These are phyloP conservation scores for Chondrus crispus DNA, from an alignment of 23 red algal genomes.

Conservation along the genomic window DNA sequence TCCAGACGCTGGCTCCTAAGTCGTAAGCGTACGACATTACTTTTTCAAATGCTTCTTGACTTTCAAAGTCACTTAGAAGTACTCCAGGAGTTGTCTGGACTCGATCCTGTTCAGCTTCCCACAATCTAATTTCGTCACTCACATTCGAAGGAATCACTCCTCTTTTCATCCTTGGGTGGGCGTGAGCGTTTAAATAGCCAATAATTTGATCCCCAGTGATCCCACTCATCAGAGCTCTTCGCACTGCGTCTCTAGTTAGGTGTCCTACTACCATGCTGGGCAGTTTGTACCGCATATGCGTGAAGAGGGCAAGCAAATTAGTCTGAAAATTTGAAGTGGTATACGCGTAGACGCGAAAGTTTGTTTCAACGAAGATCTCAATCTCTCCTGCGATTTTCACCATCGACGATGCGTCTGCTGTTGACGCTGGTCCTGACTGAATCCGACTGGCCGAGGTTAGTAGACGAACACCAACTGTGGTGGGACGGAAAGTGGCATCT, in stretches of 20 bases:
- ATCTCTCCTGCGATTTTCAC: constrained; percentile 56
- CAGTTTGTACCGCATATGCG: constrained; percentile 81
- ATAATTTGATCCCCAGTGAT: constrained; percentile 98
- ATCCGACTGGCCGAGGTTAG: constrained; percentile 23
- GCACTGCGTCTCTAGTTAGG: constrained; percentile 78
- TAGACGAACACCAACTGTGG: constrained; percentile 40
- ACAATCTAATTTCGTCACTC: constrained; percentile 84
- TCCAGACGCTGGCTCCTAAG: constrained; percentile 68
- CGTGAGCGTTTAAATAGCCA: constrained; percentile 84
- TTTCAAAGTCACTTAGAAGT: constrained; percentile 81
- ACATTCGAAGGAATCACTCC: constrained; percentile 81
- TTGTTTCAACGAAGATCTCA: constrained; percentile 90
- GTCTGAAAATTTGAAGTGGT: constrained; percentile 85
- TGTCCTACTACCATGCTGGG: constrained; percentile 89
- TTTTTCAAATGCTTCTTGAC: constrained; percentile 14
- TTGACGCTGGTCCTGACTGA: background rate
- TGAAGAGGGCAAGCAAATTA: constrained; percentile 84
- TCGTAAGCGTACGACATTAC: constrained; percentile 43
- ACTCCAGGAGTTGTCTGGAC: constrained; percentile 70
- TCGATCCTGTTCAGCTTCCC: constrained; percentile 92
- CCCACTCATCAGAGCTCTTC: constrained; percentile 85
- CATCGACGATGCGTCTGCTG: background rate
- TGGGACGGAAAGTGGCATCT: constrained; percentile 36
- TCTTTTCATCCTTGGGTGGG: constrained; percentile 67
- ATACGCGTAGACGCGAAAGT: constrained; percentile 99